Evolutionary conservation across 768 basidiomycete genomes (phyloP), one percentile per base, ranked within the genome.

Genomic region (Hypholoma sublateritium): DNA sequence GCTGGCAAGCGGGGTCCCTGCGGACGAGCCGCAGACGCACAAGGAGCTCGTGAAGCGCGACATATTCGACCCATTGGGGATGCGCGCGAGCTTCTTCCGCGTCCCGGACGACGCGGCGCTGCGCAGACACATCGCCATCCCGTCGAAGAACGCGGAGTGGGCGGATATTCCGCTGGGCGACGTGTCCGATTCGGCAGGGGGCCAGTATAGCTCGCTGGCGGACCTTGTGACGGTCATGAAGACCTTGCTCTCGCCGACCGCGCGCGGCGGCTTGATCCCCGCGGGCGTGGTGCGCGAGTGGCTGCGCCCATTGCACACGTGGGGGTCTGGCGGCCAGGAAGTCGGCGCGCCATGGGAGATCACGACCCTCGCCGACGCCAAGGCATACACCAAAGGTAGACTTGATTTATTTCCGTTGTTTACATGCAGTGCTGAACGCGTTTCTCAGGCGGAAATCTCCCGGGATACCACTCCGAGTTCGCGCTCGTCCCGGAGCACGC

Each of bases 131-230:
- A 59, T 84, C 19, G 80, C 78, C 3, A 71, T 82, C 3, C 67
- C 79, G 5, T 69, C 72, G 4, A 44, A 73, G 2, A 56, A 70
- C 53, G 62, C 77, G 11, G 59, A 63, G 19, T 72, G 70, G 59
- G 74, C 76, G 73, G 79, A 81, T 52, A 61, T 65, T 12, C 69
- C 72, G 50, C 72, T 81, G 55, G 56, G 65, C 16, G 76, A 77
- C 48, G 63, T 71, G 0, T 65, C 64, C 58, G 79, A 81, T 55
- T 71, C 81, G 2, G 63, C 77, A 2, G 82, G 76, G 2, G 82
- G 81, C 2, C 82, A 85, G 58, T 80, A 79, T 61, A 74, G 76
- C 57, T 82, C 81, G 0, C 67, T 84, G 11, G 62, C 73, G 1
- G 84, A 84, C 60, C 67, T 80, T 7, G 65, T 66, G 14, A 76